Percentiles rank a stretch among this genome's conserved stretches.
Conservation (phyloP, 495 filamentous ascomycete genomes). For the Tuber borchii region DNA sequence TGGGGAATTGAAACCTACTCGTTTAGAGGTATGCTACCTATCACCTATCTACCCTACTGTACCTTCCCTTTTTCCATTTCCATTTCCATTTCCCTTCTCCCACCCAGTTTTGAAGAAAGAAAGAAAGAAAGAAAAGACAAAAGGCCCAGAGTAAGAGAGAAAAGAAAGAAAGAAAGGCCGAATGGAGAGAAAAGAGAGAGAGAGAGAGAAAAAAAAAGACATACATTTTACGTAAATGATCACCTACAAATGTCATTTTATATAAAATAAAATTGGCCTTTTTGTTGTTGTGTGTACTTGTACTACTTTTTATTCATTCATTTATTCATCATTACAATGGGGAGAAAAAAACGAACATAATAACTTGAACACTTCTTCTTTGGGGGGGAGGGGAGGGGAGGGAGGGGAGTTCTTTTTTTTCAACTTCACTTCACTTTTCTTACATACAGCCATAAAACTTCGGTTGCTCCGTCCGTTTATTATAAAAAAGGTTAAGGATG, state of each 20-base stretch:
- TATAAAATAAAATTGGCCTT: too few relatives aligned
- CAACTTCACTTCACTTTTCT: neutral
- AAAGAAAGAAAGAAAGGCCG: neutral
- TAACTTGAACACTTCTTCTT: neutral
- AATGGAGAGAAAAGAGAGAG: neutral
- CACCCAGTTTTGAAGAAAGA: neutral
- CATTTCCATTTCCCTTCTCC: conserved; percentile 1
- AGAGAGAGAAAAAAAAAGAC: neutral
- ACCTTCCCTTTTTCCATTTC: conserved; percentile 7
- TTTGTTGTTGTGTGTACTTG: too few relatives aligned
- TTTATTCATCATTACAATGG: neutral
- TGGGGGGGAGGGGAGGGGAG: too few relatives aligned
- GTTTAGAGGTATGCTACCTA: conserved; percentile 47
- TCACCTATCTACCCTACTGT: too few relatives aligned
- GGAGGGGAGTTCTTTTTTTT: too few relatives aligned
- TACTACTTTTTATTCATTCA: neutral
- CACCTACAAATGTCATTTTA: neutral
- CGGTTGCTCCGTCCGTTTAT: neutral
- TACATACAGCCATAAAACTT: neutral
- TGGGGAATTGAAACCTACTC: conserved; percentile 44
- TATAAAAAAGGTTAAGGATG: conserved; percentile 56
- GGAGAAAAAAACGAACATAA: too few relatives aligned
- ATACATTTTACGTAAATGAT: conserved; percentile 32
- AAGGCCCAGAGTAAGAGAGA: neutral
- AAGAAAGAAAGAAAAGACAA: neutral